These are phyloP conservation scores for Dendrocalamus sinicus DNA, from an alignment of 176 grass and related monocot genomes.

Conservation along the genomic window DNA sequence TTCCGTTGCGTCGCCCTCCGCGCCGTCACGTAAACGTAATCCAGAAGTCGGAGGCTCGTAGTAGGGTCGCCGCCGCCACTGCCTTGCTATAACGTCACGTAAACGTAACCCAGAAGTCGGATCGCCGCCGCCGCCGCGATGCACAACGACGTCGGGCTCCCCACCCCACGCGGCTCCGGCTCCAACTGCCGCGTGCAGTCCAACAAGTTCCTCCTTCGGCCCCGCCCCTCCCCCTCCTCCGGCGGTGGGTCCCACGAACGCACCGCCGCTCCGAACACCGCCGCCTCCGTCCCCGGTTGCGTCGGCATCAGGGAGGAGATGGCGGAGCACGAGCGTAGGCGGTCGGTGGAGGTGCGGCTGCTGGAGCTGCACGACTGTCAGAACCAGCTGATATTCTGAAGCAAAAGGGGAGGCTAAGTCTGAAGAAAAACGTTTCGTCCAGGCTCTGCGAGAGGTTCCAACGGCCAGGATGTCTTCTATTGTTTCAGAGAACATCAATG, in stretches of 20 bases:
- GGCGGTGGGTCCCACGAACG: not conserved
- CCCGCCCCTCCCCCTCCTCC: not conserved
- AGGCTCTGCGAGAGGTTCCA: too few relatives aligned
- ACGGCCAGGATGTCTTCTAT: too few relatives aligned
- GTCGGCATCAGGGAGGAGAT: conserved; percentile 46
- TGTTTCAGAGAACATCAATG: too few relatives aligned
- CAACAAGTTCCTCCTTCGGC: conserved; percentile 64
- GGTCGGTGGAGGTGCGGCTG: conserved; percentile 57
- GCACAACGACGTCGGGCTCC: conserved; percentile 71
- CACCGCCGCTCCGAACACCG: not conserved
- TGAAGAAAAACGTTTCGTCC: too few relatives aligned
- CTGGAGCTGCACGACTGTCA: conserved; percentile 49
- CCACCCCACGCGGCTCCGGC: conserved; percentile 62
- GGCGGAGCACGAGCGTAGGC: conserved; percentile 61
- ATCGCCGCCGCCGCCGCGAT: conserved; percentile 35
- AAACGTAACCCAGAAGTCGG: not conserved
- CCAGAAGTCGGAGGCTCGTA: not conserved
- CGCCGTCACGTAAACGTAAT: not conserved
- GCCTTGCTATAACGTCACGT: too few relatives aligned
- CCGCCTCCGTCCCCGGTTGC: not conserved
- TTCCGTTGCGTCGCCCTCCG: too few relatives aligned
- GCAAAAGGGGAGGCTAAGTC: too few relatives aligned
- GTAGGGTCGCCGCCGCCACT: not conserved
- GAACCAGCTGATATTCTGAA: too few relatives aligned
- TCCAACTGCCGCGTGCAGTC: conserved; percentile 64